These are phyloP conservation scores for Vitis hybrid DNA, from an alignment of 177 flowering plant species.

Conservation along the genomic window DNA sequence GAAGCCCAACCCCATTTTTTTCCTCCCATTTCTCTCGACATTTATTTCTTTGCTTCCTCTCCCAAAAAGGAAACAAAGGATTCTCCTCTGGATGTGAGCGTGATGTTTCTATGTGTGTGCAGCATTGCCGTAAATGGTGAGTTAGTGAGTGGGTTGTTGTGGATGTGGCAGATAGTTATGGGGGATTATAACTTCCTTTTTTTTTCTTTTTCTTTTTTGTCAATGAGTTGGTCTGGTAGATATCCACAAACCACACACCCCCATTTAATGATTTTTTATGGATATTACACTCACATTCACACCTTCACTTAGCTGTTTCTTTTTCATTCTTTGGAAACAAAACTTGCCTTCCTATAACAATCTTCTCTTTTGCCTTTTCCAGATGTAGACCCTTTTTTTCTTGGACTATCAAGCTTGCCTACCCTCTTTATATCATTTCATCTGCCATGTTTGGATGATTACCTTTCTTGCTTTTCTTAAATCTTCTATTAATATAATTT, in stretches of 20 bases:
- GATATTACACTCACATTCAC: background rate
- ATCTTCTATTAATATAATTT: too few relatives aligned
- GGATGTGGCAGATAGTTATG: constrained; percentile 12
- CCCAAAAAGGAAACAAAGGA: constrained; percentile 15
- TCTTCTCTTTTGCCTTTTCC: too few relatives aligned
- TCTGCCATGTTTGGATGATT: too few relatives aligned
- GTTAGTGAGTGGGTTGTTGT: constrained; percentile 10
- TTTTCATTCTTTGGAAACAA: background rate
- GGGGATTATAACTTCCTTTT: background rate
- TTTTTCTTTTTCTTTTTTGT: too few relatives aligned
- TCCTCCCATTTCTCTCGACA: background rate
- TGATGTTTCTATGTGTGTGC: constrained; percentile 1
- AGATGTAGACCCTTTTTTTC: too few relatives aligned
- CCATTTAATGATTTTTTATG: background rate
- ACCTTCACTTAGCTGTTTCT: background rate
- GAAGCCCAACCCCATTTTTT: background rate
- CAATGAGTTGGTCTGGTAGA: constrained; percentile 11
- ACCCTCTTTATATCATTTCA: too few relatives aligned
- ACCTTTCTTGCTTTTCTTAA: too few relatives aligned
- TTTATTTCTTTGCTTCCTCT: constrained; percentile 11
- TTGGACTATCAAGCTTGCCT: too few relatives aligned
- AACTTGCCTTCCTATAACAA: background rate
- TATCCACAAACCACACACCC: background rate
- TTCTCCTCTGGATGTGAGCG: constrained; percentile 1
- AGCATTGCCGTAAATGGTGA: constrained; percentile 12